These are phyloP conservation scores for Xylariomycetidae sp. DNA, from an alignment of 2,329 filamentous ascomycete species.

Conservation along the genomic window DNA sequence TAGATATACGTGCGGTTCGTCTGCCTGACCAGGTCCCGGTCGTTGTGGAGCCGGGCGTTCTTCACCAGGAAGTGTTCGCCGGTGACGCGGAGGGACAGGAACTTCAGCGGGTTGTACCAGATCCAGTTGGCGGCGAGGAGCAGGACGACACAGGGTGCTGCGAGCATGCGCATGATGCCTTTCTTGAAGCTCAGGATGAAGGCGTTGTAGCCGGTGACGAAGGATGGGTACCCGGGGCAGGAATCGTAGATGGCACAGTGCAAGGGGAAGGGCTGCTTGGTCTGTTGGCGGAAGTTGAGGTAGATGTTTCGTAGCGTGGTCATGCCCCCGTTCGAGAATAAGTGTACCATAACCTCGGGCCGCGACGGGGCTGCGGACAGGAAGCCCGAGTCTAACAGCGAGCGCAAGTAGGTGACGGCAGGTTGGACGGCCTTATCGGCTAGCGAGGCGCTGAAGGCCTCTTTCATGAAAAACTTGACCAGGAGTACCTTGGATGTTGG, in stretches of 20 bases:
- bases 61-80: conserved; percentile 26
- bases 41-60: conserved; percentile 33
- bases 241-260: conserved; percentile 43
- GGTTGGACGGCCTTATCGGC: conserved; percentile 30
- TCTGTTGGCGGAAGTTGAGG: conserved; percentile 24
- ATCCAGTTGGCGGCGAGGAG: conserved; percentile 26
- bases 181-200: conserved; percentile 30
- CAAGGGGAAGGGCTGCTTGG: conserved; percentile 29
- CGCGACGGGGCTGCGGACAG: conserved; percentile 13
- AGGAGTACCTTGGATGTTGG: conserved; percentile 41
- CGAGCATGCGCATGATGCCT: conserved; percentile 21
- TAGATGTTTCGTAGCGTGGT: conserved; percentile 35
- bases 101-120: conserved; percentile 23
- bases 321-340: conserved; percentile 49
- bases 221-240: conserved; percentile 39
- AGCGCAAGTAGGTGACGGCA: conserved; percentile 34
- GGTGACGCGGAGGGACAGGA: conserved; percentile 10
- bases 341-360: conserved; percentile 38
- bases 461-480: conserved; percentile 33
- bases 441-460: conserved; percentile 28
- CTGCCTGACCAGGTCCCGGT: conserved; percentile 30
- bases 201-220: conserved; percentile 33
- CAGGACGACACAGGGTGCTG: conserved; percentile 29
- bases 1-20: conserved; percentile 47
- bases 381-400: conserved; percentile 19